Conservation (phyloP, 495 filamentous ascomycete species). For the Peziza echinospora region DNA sequence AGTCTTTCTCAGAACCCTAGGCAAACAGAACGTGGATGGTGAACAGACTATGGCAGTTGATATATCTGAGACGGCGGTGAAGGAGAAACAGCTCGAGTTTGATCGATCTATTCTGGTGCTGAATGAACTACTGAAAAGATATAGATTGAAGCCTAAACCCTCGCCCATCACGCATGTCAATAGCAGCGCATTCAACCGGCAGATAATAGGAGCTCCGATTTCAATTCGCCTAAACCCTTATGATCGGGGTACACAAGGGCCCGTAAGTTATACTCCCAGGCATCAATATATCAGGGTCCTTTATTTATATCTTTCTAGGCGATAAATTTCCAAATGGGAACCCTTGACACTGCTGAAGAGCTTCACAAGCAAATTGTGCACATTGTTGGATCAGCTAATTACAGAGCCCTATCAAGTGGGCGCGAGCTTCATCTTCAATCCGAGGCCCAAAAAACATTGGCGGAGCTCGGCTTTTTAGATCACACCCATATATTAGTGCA, state of each 20-base stretch:
- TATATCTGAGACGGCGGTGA: constrained; percentile 4
- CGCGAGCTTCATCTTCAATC: constrained; percentile 13
- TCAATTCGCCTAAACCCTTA: constrained; percentile 9
- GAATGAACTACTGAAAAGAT: constrained; percentile 32
- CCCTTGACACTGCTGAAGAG: constrained; percentile 16
- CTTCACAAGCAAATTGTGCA: constrained; percentile 15
- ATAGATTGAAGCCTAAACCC: constrained; percentile 32
- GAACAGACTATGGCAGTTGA: neutral
- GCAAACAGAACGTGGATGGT: neutral
- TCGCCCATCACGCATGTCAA: constrained; percentile 5
- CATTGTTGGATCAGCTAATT: constrained; percentile 9
- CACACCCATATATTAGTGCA: constrained; percentile 29
- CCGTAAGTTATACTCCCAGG: too few relatives aligned
- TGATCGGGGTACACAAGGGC: constrained; percentile 7
- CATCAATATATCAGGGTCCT: too few relatives aligned
- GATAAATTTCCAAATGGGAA: constrained; percentile 16
- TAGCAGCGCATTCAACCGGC: constrained; percentile 1
- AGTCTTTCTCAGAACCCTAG: neutral
- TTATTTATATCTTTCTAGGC: too few relatives aligned
- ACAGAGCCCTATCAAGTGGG: constrained; percentile 11
- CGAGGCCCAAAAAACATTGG: constrained; percentile 14
- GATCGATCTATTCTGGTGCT: constrained; percentile 25
- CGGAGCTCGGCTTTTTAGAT: constrained; percentile 21
- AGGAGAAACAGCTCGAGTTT: constrained; percentile 22
- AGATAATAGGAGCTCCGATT: constrained; percentile 11